Base-by-base conservation (phyloP, 2,329 filamentous ascomycete species). In the Talaromyces sp. region DNA sequence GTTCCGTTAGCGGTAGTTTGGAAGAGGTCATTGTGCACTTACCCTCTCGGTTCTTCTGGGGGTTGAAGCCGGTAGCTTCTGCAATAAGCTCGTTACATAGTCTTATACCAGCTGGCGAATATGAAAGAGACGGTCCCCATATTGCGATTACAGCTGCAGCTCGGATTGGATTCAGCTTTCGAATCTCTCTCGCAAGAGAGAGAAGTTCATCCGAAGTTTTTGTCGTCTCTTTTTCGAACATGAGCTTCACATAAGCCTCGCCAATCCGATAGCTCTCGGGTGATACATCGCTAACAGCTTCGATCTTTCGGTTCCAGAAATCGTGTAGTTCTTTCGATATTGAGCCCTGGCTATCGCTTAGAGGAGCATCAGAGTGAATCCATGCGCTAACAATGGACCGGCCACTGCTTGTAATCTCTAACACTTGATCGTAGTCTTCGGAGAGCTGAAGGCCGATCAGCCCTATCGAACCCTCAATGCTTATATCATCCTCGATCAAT, bases 11-110 rank as follows among this genome's bases (percentile, higher is more conserved):
- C 59, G 70, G 63, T 36, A 61, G 44, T 58, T 14, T 31, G 8
- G 3, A 40, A 51, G 42, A 52, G 44, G 23, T n/a, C n/a, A 60
- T n/a, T 30, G 10, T 27, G 10, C 60, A 66, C 72, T 65, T 63
- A 81, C 79, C 80, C 65, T 80, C 75, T 6, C 72, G 67, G 28
- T 79, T 73, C 56, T 77, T 69, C n/a, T 77, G 69, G 12, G 81
- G 68, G 30, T 83, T 79, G n/a, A 82, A 66, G 4, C 79, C 82
- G 2, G 85, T 87, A n/a, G 84, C 74, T 64, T 85, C 83, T 14
- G 85, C 83, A 54, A 88, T 75, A 34, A 88, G 69, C 68, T 87
- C 85, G 67, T 87, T 88, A 68, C 83, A 86, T 58, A 85, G 73
- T 62, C 81, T 77, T 61, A 78, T 79, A 40, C 83, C 79, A 7